Percentiles rank a stretch among this genome's conserved stretches.
phyloP scores from a whole-genome alignment of 345 rosid genomes.

The Populus pruinosa region DNA sequence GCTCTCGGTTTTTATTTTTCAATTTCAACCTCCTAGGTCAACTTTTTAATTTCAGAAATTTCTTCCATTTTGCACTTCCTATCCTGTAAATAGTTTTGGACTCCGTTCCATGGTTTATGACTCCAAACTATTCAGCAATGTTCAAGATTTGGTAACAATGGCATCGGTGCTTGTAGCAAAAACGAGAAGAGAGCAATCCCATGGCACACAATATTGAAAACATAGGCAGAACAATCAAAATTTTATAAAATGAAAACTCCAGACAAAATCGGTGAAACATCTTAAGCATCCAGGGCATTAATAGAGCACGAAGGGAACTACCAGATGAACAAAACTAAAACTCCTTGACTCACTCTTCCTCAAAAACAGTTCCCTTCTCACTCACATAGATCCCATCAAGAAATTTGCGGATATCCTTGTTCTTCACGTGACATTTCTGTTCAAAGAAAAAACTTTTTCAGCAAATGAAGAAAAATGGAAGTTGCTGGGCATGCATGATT shows the following conservation, averaged over 20 bases:
- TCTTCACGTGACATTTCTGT: neutral
- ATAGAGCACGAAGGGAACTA: no score
- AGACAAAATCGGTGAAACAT: neutral
- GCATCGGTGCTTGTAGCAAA: neutral
- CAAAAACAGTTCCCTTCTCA: constrained; percentile 37
- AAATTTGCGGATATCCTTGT: constrained; percentile 54
- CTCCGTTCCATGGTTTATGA: no score
- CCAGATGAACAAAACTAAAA: no score
- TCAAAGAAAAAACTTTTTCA: neutral
- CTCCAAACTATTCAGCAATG: neutral
- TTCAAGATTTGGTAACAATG: neutral
- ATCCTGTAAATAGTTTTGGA: neutral
- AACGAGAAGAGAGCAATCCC: neutral
- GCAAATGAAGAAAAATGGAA: neutral
- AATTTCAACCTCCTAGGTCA: neutral
- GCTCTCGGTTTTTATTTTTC: neutral
- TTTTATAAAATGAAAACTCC: neutral
- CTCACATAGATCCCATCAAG: constrained; percentile 67
- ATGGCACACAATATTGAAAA: neutral
- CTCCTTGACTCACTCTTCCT: neutral
- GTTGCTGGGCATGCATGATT: neutral
- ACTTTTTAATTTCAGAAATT: neutral
- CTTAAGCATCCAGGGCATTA: no score
- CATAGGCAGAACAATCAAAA: neutral
- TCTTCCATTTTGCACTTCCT: neutral